A percentile compares a stretch with the other conserved stretches of the same genome.
Conservation (phyloP, 345 rosid species). For the Orychophragmus violaceus region DNA sequence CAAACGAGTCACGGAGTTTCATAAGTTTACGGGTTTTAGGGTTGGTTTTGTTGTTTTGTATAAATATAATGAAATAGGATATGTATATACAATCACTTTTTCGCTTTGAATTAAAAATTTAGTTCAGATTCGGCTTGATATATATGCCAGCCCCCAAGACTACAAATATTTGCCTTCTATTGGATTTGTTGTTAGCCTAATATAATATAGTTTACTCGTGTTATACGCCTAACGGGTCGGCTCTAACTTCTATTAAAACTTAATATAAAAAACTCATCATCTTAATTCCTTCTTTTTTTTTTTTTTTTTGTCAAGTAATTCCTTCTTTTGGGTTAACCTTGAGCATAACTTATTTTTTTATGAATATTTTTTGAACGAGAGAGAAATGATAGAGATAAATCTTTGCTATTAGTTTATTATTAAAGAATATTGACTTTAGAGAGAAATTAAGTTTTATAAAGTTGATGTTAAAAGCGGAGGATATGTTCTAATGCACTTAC, state of each 20-base stretch:
- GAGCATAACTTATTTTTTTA: neutral
- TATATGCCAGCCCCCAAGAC: slow-evolving; percentile 10
- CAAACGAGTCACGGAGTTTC: neutral
- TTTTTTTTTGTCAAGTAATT: too few relatives aligned
- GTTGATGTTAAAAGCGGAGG: slow-evolving; percentile 17
- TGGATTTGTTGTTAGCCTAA: slow-evolving; percentile 24
- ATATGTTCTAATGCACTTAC: slow-evolving; percentile 22
- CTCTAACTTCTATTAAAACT: too few relatives aligned
- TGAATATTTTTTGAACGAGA: neutral
- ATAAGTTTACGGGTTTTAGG: neutral
- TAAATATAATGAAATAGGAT: neutral
- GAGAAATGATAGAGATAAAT: neutral
- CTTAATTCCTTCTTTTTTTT: neutral
- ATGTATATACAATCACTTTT: neutral
- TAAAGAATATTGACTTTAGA: neutral
- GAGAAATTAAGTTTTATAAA: neutral
- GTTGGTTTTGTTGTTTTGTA: neutral
- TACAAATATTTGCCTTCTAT: slow-evolving; percentile 12
- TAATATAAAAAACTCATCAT: neutral
- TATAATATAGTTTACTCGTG: neutral
- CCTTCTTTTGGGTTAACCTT: neutral
- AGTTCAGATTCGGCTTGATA: slow-evolving; percentile 7
- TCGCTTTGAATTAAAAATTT: neutral
- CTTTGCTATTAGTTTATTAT: neutral
- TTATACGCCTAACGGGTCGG: neutral